Conservation (phyloP, 768 basidiomycete species). For the Russula emetica region DNA sequence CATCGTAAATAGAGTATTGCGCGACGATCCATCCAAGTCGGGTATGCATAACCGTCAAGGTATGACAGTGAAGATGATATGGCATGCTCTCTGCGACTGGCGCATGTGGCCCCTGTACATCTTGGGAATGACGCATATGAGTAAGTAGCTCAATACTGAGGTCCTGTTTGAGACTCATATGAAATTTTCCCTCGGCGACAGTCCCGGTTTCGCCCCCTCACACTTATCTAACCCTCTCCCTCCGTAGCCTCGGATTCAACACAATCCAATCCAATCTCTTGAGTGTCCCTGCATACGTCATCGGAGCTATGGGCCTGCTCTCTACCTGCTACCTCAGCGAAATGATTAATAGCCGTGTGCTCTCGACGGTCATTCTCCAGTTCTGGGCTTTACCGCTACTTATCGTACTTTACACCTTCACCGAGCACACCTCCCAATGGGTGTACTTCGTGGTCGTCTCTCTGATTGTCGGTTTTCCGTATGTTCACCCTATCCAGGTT, state of each 20-base stretch:
- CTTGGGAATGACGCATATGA: constrained; percentile 45
- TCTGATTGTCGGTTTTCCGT: constrained; percentile 53
- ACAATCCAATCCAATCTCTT: constrained; percentile 62
- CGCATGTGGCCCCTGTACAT: constrained; percentile 63
- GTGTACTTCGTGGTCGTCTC: constrained; percentile 51
- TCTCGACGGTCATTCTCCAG: constrained; percentile 49
- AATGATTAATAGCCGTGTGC: constrained; percentile 51
- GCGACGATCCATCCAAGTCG: constrained; percentile 3
- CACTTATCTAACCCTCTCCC: constrained; percentile 58
- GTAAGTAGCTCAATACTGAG: constrained; percentile 40
- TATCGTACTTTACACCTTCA: constrained; percentile 52
- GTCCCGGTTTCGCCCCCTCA: constrained; percentile 59
- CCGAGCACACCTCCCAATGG: constrained; percentile 48
- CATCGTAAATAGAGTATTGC: constrained; percentile 2
- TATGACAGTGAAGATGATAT: constrained; percentile 46
- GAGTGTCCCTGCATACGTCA: constrained; percentile 52
- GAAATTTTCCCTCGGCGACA: constrained; percentile 27
- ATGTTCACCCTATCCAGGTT: constrained; percentile 36
- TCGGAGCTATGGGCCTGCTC: constrained; percentile 47
- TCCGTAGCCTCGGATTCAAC: constrained; percentile 52
- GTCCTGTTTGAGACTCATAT: neutral
- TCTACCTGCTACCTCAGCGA: constrained; percentile 48
- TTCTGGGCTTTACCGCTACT: constrained; percentile 62
- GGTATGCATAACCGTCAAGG: constrained; percentile 73
- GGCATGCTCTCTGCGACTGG: constrained; percentile 52